Evolutionary conservation across 139 green algal species (phyloP).

Genomic region (Edaphochlamys debaryana): DNA sequence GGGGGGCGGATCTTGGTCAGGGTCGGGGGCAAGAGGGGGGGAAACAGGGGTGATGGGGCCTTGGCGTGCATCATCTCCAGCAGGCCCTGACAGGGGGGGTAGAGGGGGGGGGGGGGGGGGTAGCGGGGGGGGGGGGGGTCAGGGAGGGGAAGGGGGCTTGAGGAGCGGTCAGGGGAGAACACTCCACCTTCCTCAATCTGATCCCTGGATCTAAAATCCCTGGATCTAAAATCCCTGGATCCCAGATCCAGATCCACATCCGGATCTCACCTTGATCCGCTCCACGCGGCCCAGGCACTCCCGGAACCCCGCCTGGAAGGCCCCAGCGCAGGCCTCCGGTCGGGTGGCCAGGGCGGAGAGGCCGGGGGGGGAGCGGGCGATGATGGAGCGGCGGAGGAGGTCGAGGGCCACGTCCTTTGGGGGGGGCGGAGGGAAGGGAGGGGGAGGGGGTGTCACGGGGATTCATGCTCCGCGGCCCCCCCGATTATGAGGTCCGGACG

Average conservation of each 20-base stretch:
- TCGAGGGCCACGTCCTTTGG: conserved; percentile 23
- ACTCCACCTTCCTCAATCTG: neutral
- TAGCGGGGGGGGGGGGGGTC: no score
- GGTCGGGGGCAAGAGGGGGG: neutral
- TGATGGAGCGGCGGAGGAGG: conserved; percentile 19
- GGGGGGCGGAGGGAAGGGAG: neutral
- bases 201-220: neutral
- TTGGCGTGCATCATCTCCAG: neutral
- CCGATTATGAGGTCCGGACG: no score
- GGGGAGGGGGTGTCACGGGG: no score
- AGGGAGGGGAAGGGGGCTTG: no score
- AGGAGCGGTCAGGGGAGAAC: no score
- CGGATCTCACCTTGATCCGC: conserved; percentile 63
- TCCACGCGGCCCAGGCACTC: conserved; percentile 53
- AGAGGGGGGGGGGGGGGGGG: neutral
- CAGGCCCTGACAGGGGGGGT: neutral
- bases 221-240: no score
- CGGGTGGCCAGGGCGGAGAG: conserved; percentile 29
- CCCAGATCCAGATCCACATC: no score
- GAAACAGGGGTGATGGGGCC: neutral
- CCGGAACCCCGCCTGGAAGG: conserved; percentile 69
- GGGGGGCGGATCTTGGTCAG: no score
- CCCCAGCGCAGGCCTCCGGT: conserved; percentile 26
- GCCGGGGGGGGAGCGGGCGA: conserved; percentile 43
- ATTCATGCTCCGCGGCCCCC: no score